Base-by-base conservation (phyloP, 768 basidiomycete species). In the Russula lepida region DNA sequence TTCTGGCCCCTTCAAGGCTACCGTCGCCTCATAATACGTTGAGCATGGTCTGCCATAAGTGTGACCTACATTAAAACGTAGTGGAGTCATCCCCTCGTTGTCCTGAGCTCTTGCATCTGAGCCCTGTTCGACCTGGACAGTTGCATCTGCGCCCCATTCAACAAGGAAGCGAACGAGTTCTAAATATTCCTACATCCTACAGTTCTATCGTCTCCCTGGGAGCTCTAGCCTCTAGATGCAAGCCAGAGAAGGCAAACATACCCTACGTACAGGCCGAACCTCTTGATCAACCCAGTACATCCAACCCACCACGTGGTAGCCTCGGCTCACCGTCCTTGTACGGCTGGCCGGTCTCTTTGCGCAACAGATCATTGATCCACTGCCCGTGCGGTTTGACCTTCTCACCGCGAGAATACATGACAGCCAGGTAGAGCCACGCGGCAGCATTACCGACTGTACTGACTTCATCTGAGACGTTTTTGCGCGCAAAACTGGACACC, bases 381-480 rank as follows among this genome's bases (percentile, higher is more conserved):
- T 85, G 85, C 41, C 90, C 90, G 13, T 86, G 81, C 25, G 90
- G 89, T 76, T 84, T 77, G 66, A 92, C 77, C 77, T 88, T 89
- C 72, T 83, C 77, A 11, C 88, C 88, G 62, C 88, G 85, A 58
- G 72, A 71, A 60, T 86, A 89, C 85, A 89, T 89, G 56, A 89
- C 87, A 9, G 90, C 90, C 57, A 92, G 74, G 70, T 84, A 84
- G 71, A 84, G 64, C 82, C 82, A 83, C 32, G 78, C 76, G 19
- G 79, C 79, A 30, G 87, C 82, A 69, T 91, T 92, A 28, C 90
- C 90, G 59, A 91, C 87, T 4, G 90, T 92, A 66, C 84, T 75
- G 43, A 92, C 90, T 71, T 92, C 90, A 70, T 92, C 89, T 32
- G 84, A 85, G 53, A 91, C 89, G 71, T 91, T 87, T 35, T 81